These are phyloP conservation scores for Taphrina communis DNA, from an alignment of 1,139 yeast genomes.

Conservation along the genomic window DNA sequence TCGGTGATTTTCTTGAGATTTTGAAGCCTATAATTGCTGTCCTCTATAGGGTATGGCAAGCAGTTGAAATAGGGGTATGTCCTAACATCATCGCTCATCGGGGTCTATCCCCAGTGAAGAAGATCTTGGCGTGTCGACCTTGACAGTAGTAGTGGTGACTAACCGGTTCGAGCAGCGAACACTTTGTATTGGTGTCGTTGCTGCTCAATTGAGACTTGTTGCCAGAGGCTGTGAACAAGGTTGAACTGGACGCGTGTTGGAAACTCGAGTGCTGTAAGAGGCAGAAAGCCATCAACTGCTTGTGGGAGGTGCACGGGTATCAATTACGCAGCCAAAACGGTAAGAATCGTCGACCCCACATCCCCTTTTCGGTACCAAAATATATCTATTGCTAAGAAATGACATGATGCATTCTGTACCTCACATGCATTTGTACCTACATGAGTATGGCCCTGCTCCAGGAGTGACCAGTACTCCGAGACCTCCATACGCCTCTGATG, in stretches of 20 bases:
- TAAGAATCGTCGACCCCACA: conserved; percentile 1
- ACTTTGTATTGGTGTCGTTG: no score
- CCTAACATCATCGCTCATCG: conserved; percentile 26
- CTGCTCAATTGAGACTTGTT: not conserved
- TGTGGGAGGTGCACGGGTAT: conserved; percentile 11
- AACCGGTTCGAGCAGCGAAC: no score
- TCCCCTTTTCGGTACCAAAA: not conserved
- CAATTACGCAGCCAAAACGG: conserved; percentile 3
- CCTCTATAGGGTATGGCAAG: conserved; percentile 79
- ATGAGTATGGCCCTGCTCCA: no score
- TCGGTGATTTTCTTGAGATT: conserved; percentile 79
- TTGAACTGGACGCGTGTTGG: conserved; percentile 8
- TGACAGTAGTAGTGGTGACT: no score
- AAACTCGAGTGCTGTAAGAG: conserved; percentile 19
- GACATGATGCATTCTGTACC: no score
- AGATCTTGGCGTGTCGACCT: not conserved
- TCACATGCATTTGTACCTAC: no score
- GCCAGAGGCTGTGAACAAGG: not conserved
- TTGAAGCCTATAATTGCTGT: conserved; percentile 69
- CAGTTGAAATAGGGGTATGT: conserved; percentile 65
- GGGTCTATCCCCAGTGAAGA: not conserved
- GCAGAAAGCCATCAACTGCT: conserved; percentile 9
- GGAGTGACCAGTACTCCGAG: no score
- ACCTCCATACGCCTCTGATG: no score
- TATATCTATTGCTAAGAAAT: no score